A percentile compares a stretch with the other conserved stretches of the same genome.
phyloP scores from a whole-genome alignment of 371 early-diverging fungal genomes.

The Mortierella sp. region DNA sequence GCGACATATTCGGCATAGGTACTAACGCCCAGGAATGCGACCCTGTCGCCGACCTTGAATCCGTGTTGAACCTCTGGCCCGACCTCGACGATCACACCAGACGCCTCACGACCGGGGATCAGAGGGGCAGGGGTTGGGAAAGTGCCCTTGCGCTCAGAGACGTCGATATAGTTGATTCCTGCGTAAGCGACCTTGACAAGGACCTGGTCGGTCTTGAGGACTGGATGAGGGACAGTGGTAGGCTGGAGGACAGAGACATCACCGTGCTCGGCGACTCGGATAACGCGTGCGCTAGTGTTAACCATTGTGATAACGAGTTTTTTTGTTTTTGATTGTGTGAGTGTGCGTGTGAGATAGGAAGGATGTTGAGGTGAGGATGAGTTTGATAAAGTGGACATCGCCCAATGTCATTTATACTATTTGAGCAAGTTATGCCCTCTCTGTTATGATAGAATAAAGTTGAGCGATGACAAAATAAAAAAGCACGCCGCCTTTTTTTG shows the following conservation, averaged over 20 bases:
- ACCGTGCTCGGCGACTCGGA: conserved; percentile 77
- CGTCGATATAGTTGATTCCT: conserved; percentile 96
- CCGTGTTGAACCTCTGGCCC: conserved; percentile 65
- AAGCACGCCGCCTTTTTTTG: no score
- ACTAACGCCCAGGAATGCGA: conserved; percentile 76
- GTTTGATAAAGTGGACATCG: no score
- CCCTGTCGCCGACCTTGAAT: conserved; percentile 85
- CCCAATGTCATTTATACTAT: no score
- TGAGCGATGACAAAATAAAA: no score
- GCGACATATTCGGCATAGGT: conserved; percentile 87
- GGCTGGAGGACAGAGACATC: conserved; percentile 79
- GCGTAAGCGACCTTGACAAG: conserved; percentile 84
- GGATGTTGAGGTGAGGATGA: no score
- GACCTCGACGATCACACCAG: conserved; percentile 85
- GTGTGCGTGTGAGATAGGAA: not conserved
- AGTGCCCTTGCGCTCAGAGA: conserved; percentile 89
- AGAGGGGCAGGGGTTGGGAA: conserved; percentile 80
- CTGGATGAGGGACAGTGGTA: conserved; percentile 62
- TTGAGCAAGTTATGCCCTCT: no score
- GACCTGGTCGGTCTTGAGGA: conserved; percentile 69
- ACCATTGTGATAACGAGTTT: not conserved
- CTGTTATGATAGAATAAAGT: no score
- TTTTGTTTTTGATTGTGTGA: not conserved
- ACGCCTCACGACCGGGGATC: conserved; percentile 86
- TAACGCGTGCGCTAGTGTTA: conserved; percentile 74